These are phyloP conservation scores for Aspergillus mulundensis DNA, from an alignment of 495 filamentous ascomycete genomes.

Conservation along the genomic window DNA sequence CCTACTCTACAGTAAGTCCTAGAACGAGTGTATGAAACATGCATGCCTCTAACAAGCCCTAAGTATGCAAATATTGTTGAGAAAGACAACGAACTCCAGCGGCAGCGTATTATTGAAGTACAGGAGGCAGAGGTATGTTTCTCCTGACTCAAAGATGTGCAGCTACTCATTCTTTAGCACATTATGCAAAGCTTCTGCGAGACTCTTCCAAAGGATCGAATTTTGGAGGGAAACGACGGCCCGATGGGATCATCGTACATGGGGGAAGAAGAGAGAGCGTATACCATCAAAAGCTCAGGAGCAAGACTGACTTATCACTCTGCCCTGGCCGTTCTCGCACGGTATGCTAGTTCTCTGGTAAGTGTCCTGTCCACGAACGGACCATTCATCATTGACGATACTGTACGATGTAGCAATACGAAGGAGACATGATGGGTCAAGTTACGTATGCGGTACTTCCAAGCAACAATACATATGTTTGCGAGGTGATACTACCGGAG, in stretches of 20 bases:
- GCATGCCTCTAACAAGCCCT: neutral
- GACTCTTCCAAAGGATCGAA: conserved; percentile 68
- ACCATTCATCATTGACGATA: neutral
- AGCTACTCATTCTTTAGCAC: conserved; percentile 34
- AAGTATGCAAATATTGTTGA: conserved; percentile 83
- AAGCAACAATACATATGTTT: conserved; percentile 60
- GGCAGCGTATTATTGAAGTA: conserved; percentile 53
- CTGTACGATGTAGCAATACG: conserved; percentile 48
- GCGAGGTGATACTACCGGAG: conserved; percentile 79
- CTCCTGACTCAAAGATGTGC: neutral
- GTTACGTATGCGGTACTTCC: conserved; percentile 60
- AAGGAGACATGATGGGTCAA: conserved; percentile 48
- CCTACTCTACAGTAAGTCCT: conserved; percentile 53
- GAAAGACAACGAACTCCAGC: conserved; percentile 56
- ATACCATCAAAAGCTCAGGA: conserved; percentile 61
- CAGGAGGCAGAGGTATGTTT: conserved; percentile 43
- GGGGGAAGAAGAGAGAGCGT: conserved; percentile 54
- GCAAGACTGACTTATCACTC: conserved; percentile 78
- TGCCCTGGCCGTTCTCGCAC: conserved; percentile 61
- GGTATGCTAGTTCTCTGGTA: conserved; percentile 58
- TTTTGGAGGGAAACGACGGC: conserved; percentile 59
- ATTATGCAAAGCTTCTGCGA: conserved; percentile 72
- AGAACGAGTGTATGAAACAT: neutral
- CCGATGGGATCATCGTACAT: conserved; percentile 52
- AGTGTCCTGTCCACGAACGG: conserved; percentile 15